Evolutionary conservation across 495 filamentous ascomycete genomes (phyloP).

Genomic region (Tuber brumale): DNA sequence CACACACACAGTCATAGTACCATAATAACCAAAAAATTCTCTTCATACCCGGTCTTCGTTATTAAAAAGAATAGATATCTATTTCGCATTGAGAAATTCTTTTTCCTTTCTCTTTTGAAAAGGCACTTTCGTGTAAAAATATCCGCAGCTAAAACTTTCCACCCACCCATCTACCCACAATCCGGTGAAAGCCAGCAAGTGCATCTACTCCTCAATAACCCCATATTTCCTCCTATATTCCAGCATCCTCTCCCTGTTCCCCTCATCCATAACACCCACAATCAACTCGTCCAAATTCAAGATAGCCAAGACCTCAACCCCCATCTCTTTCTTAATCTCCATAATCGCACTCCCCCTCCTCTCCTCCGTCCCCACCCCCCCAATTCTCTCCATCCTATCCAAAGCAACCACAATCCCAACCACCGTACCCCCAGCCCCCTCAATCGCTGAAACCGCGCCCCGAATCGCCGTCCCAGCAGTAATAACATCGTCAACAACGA

Average conservation of each 20-base stretch:
- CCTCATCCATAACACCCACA: conserved; percentile 53
- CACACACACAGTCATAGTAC: background rate
- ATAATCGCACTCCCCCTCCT: conserved; percentile 62
- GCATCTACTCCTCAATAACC: conserved; percentile 13
- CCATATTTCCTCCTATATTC: conserved; percentile 70
- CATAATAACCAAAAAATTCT: background rate
- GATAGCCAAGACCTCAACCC: conserved; percentile 53
- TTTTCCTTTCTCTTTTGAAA: background rate
- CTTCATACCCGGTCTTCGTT: background rate
- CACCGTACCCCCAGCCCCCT: conserved; percentile 69
- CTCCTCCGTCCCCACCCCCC: conserved; percentile 49
- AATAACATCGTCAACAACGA: conserved; percentile 94
- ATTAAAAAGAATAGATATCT: background rate
- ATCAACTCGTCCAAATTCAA: conserved; percentile 73
- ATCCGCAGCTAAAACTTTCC: background rate
- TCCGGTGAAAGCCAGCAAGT: background rate
- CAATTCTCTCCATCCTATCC: conserved; percentile 79
- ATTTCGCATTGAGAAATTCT: background rate
- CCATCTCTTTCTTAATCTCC: conserved; percentile 64
- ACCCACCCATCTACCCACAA: background rate
- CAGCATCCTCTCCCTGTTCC: conserved; percentile 64
- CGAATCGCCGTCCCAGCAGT: conserved; percentile 90
- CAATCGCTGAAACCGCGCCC: conserved; percentile 78
- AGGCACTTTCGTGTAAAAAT: background rate
- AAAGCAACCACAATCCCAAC: conserved; percentile 80